Percentiles rank a stretch among this genome's conserved stretches.
These are phyloP conservation scores for Barnettozyma californica DNA, from an alignment of 805 yeast genomes.

Conservation along the genomic window DNA sequence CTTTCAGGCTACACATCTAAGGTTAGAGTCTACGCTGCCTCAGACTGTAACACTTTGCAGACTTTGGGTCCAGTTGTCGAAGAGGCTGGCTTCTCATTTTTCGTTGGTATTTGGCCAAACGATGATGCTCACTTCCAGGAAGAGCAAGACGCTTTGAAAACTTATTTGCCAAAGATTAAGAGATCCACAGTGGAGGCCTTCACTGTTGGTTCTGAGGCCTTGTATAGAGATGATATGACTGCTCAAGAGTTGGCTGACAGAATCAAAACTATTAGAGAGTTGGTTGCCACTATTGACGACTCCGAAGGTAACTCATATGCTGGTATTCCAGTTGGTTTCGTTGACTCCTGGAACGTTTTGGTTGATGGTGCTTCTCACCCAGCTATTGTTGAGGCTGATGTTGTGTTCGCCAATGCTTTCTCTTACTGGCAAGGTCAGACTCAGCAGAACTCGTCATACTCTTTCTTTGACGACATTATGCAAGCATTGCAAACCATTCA, in stretches of 20 bases:
- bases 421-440: constrained; percentile 99
- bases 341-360: constrained; percentile 91
- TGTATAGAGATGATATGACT: constrained; percentile 84
- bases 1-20: constrained; percentile 55
- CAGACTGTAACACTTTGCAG: constrained; percentile 90
- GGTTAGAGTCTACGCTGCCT: constrained; percentile 84
- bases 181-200: constrained; percentile 65
- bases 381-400: constrained; percentile 77
- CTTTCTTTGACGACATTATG: constrained; percentile 96
- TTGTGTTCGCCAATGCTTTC: constrained; percentile 90
- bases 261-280: constrained; percentile 56
- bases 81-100: constrained; percentile 64
- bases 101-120: constrained; percentile 92
- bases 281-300: constrained; percentile 60
- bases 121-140: constrained; percentile 71
- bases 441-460: constrained; percentile 73
- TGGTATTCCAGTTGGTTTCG: constrained; percentile 79
- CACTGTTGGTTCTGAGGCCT: constrained; percentile 93
- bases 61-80: constrained; percentile 84
- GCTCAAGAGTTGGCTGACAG: constrained; percentile 66
- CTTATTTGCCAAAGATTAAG: constrained; percentile 69
- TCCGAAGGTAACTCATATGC: constrained; percentile 75
- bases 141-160: constrained; percentile 67
- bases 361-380: constrained; percentile 72
- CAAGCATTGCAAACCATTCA: constrained; percentile 91